These are phyloP conservation scores for Reticulascus tulasneorum DNA, from an alignment of 2,329 filamentous ascomycete species.

Conservation along the genomic window DNA sequence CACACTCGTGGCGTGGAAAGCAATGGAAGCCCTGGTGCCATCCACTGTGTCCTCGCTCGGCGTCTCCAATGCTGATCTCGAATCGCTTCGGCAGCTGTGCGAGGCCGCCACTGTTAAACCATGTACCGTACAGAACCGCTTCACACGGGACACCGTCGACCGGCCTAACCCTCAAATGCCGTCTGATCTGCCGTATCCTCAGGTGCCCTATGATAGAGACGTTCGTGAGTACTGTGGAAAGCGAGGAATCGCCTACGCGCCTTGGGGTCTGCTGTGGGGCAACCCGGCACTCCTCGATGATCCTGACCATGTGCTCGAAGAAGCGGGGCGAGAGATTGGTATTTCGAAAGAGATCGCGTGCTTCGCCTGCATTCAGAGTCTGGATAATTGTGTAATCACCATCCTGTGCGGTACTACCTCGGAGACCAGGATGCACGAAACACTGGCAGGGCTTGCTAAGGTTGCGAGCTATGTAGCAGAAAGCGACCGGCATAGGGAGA, in stretches of 20 bases:
- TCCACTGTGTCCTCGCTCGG: slow-evolving; percentile 62
- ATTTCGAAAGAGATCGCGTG: slow-evolving; percentile 37
- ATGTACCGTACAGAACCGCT: slow-evolving; percentile 72
- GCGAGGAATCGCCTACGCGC: slow-evolving; percentile 42
- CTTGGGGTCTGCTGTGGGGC: slow-evolving; percentile 51
- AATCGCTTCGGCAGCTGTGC: slow-evolving; percentile 50
- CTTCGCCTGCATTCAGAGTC: slow-evolving; percentile 45
- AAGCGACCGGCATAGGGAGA: no score
- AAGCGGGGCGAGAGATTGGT: slow-evolving; percentile 40
- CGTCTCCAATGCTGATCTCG: slow-evolving; percentile 67
- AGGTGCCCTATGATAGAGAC: slow-evolving; percentile 54
- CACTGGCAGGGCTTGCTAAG: slow-evolving; percentile 38
- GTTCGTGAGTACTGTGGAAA: slow-evolving; percentile 49
- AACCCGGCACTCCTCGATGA: slow-evolving; percentile 36
- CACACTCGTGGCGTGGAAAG: slow-evolving; percentile 61
- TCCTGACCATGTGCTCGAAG: slow-evolving; percentile 41
- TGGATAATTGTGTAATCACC: slow-evolving; percentile 34
- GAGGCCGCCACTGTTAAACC: slow-evolving; percentile 36
- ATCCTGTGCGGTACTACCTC: slow-evolving; percentile 45
- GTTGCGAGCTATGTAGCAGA: slow-evolving; percentile 40
- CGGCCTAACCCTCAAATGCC: no score
- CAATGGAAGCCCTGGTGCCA: slow-evolving; percentile 65
- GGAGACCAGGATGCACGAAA: slow-evolving; percentile 44
- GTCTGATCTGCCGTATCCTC: no score
- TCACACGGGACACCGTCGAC: no score